Evolutionary conservation across 192 early-diverging fungal species (phyloP).

Genomic region (Coemansia sp.): DNA sequence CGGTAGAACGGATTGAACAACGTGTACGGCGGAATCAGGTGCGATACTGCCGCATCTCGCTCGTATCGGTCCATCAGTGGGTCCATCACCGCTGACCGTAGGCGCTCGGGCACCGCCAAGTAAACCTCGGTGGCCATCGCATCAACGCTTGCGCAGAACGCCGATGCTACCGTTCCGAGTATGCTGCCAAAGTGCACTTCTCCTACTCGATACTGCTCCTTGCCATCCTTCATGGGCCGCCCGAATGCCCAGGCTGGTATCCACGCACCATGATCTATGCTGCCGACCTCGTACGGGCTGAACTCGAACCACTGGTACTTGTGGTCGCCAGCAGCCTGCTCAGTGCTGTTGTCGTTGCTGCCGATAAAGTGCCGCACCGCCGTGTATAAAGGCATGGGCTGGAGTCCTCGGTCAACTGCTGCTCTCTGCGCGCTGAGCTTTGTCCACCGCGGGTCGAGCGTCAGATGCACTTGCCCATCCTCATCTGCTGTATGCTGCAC

Average conservation of each 20-base stretch:
- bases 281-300: slow-evolving; percentile 79
- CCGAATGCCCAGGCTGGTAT: slow-evolving; percentile 82
- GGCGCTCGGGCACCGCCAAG: slow-evolving; percentile 23
- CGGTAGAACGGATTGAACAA: slow-evolving; percentile 72
- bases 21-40: slow-evolving; percentile 68
- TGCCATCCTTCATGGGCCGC: slow-evolving; percentile 67
- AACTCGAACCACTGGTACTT: slow-evolving; percentile 82
- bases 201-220: slow-evolving; percentile 61
- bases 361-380: slow-evolving; percentile 68
- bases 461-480: slow-evolving; percentile 9
- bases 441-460: slow-evolving; percentile 36
- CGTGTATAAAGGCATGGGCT: slow-evolving; percentile 80
- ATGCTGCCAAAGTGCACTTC: slow-evolving; percentile 71
- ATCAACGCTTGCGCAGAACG: slow-evolving; percentile 53
- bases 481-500: slow-evolving; percentile 25
- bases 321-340: slow-evolving; percentile 22
- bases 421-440: slow-evolving; percentile 43
- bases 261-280: slow-evolving; percentile 76
- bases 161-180: slow-evolving; percentile 61
- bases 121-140: slow-evolving; percentile 53
- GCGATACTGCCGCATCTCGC: slow-evolving; percentile 57
- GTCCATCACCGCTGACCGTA: slow-evolving; percentile 38
- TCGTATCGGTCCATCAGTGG: slow-evolving; percentile 55
- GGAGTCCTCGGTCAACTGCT: slow-evolving; percentile 59
- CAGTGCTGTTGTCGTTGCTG: slow-evolving; percentile 40